These are phyloP conservation scores for Aspergillus heteromorphus DNA, from an alignment of 495 filamentous ascomycete species.

Conservation along the genomic window DNA sequence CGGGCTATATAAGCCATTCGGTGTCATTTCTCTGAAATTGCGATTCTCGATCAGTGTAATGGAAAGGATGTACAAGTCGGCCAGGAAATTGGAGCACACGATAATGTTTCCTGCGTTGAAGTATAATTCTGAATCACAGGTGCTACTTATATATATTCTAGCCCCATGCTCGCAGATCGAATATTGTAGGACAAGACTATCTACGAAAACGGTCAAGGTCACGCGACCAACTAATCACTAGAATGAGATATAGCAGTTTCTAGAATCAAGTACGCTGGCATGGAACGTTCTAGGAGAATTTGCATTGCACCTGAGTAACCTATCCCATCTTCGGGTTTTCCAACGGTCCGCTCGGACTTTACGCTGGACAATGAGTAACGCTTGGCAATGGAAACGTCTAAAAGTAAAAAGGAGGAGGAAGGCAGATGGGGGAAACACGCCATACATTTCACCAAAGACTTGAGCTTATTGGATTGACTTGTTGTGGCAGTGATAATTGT, in stretches of 20 bases:
- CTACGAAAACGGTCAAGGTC: too few species aligned
- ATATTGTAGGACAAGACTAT: neutral
- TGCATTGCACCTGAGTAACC: neutral
- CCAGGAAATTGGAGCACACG: neutral
- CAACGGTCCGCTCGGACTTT: neutral
- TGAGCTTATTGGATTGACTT: too few species aligned
- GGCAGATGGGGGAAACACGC: too few species aligned
- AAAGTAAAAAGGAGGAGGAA: too few species aligned
- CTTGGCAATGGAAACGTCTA: too few species aligned
- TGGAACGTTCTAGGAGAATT: neutral
- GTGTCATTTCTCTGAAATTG: neutral
- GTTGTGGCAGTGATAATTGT: too few species aligned
- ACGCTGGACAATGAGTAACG: neutral
- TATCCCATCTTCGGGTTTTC: neutral
- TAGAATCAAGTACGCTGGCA: neutral
- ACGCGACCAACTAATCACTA: too few species aligned
- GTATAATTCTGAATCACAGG: neutral
- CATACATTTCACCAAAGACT: too few species aligned
- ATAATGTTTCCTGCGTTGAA: neutral
- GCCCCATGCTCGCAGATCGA: neutral
- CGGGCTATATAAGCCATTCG: neutral
- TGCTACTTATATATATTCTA: neutral
- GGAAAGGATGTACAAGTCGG: neutral
- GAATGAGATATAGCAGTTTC: too few species aligned
- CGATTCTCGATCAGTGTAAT: neutral